Conservation (phyloP, 148 eudicot species). For the Simmondsia chinensis region DNA sequence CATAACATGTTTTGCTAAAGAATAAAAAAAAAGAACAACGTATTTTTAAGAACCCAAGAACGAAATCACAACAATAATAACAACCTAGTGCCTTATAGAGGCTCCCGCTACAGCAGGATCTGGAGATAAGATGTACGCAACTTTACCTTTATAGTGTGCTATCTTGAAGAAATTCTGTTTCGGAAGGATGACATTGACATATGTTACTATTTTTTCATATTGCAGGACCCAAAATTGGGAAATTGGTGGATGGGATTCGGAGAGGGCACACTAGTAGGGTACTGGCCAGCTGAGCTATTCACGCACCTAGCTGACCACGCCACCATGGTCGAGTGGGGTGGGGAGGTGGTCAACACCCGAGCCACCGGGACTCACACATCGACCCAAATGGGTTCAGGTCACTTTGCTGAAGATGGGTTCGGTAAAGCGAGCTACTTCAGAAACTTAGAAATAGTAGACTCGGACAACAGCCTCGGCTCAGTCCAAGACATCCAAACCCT, state of each 20-base stretch:
- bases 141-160: too few species aligned
- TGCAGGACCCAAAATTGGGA: conserved; percentile 91
- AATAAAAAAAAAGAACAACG: too few species aligned
- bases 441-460: conserved; percentile 78
- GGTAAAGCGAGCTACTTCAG: conserved; percentile 83
- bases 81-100: too few species aligned
- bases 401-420: conserved; percentile 71
- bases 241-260: conserved; percentile 99
- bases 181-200: too few species aligned
- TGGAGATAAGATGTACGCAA: too few species aligned
- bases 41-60: too few species aligned
- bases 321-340: conserved; percentile 99
- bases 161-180: too few species aligned
- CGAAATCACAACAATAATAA: too few species aligned
- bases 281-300: conserved; percentile 91
- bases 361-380: conserved; percentile 62
- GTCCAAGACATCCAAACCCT: conserved; percentile 60
- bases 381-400: conserved; percentile 97
- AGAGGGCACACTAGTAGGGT: conserved; percentile 68
- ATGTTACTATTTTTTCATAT: too few species aligned
- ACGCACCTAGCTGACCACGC: conserved; percentile 79
- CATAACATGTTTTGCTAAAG: too few species aligned
- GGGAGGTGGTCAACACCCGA: conserved; percentile 79
- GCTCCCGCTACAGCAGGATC: too few species aligned
- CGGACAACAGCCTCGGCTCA: conserved; percentile 69